Evolutionary conservation across 805 yeast genomes (phyloP), one percentile per base, ranked within the genome.

Genomic region (Metschnikowia amazonensis): DNA sequence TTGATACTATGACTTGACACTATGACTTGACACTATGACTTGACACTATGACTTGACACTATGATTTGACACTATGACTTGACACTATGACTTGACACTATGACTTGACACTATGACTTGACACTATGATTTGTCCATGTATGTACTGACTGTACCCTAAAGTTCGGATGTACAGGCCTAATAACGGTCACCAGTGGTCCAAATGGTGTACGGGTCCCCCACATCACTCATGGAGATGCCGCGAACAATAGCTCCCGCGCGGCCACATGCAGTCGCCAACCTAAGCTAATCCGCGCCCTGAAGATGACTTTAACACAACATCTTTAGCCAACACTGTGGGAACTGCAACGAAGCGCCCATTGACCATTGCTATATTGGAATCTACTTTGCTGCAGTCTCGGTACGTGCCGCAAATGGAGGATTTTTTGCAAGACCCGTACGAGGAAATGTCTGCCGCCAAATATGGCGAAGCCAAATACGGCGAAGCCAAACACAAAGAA

Each of bases 381-480:
- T 16, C 14, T n/a, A 6, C 16, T 5, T 28, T 7, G 16, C 14
- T 2, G 16, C 31, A 28, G 31, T 28, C 16, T 28, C 8, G 16
- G 14, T 32, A 4, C 35, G 13, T 17, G 24, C 41, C 31, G 13
- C 20, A 25, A 36, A 49, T 49, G 53, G 51, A 49, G 30, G 47
- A 45, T 23, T 49, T 46, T 17, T 38, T 47, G 23, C 43, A 44
- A 18, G 49, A 49, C 20, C 50, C 51, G 2, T 42, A 44, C 40
- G 51, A 47, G 21, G 46, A 47, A 16, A 34, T 43, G 14, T 24
- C 45, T 17, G 30, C 43, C 4, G 33, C 29, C 11, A 23, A 14
- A n/a, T 24, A 21, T 10, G 35, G 24, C 13, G 23, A 32, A 17
- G 1, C 17, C 35, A n/a, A n/a, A n/a, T n/a, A 10, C 38, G 10